Conservation (phyloP, 495 filamentous ascomycete genomes). For the Aspergillus asperescens region DNA sequence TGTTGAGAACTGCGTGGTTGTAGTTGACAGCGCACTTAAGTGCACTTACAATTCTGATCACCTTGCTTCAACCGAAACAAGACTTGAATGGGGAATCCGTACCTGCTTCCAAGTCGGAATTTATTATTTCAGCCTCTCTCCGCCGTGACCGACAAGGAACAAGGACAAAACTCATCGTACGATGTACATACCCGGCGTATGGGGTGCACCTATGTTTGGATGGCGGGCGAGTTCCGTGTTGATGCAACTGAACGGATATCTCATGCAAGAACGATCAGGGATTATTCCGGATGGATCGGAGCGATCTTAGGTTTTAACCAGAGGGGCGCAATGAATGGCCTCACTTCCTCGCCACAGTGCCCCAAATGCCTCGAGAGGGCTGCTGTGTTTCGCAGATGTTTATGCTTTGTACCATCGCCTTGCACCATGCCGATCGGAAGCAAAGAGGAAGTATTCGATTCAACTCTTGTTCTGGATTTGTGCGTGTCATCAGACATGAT, state of each 20-base stretch:
- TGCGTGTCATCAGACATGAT: slow-evolving; percentile 17
- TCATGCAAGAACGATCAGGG: slow-evolving; percentile 16
- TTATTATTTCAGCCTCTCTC: background rate
- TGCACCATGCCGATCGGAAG: background rate
- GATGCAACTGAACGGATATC: slow-evolving; percentile 6
- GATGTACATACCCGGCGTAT: background rate
- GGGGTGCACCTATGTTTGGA: background rate
- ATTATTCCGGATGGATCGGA: slow-evolving; percentile 11
- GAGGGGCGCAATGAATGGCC: background rate
- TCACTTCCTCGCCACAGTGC: background rate
- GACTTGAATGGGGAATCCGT: background rate
- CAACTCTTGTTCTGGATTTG: background rate
- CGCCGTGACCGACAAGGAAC: background rate
- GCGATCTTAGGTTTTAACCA: slow-evolving; percentile 1
- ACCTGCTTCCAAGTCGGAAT: background rate
- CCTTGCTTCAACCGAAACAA: background rate
- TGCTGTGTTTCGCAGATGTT: background rate
- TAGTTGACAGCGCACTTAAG: too few species aligned
- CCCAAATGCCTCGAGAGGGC: slow-evolving; percentile 7
- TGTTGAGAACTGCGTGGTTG: too few species aligned
- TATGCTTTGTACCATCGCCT: background rate
- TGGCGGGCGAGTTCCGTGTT: background rate
- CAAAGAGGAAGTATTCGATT: background rate
- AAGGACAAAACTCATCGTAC: background rate
- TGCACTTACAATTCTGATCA: too few species aligned